Conservation (phyloP, 208 protist species). For the Acanthamoeba quina region DNA sequence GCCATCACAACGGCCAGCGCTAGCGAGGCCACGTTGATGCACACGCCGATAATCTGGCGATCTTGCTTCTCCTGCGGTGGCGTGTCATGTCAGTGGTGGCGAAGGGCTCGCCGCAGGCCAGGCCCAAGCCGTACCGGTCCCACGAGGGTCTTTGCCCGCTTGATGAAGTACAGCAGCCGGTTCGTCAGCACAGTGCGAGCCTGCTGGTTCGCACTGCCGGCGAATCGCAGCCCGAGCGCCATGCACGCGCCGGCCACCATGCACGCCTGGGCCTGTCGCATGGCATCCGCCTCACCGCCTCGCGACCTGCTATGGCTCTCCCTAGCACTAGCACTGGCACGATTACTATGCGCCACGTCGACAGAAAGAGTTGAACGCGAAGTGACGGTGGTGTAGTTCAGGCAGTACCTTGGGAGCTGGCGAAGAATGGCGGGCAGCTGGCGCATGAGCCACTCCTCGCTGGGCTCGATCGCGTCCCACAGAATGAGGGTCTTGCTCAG, state of each 20-base stretch:
- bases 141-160: background rate
- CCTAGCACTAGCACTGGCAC: slow-evolving; percentile 30
- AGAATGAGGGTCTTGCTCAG: slow-evolving; percentile 81
- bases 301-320: background rate
- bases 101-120: background rate
- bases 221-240: slow-evolving; percentile 87
- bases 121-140: background rate
- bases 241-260: slow-evolving; percentile 83
- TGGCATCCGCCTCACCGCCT: slow-evolving; percentile 31
- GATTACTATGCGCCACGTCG: background rate
- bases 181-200: slow-evolving; percentile 75
- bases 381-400: background rate
- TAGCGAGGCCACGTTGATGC: slow-evolving; percentile 80
- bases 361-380: background rate
- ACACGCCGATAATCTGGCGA: slow-evolving; percentile 79
- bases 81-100: background rate
- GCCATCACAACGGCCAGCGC: slow-evolving; percentile 92
- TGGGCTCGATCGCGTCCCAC: slow-evolving; percentile 83
- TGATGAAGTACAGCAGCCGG: slow-evolving; percentile 74
- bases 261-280: slow-evolving; percentile 77
- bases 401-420: background rate
- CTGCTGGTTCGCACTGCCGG: slow-evolving; percentile 77
- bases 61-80: slow-evolving; percentile 24
- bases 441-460: slow-evolving; percentile 78
- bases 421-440: slow-evolving; percentile 78